Evolutionary conservation across 805 yeast genomes (phyloP).

Genomic region (Pichia ethanolica): DNA sequence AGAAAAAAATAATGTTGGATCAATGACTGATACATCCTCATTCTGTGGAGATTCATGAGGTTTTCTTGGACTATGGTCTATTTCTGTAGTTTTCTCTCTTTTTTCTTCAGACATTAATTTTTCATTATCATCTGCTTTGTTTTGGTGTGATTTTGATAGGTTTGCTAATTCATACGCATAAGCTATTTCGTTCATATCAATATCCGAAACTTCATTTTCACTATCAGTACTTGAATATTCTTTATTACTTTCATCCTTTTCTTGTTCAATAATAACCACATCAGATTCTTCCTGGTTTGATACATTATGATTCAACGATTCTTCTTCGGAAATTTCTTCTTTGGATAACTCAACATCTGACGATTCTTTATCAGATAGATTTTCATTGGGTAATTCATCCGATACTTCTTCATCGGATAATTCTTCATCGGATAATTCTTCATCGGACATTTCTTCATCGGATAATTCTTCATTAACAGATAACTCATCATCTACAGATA

Average conservation of each 20-base stretch:
- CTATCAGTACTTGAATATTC: too few relatives aligned
- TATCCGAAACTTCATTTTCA: too few relatives aligned
- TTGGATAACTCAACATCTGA: neutral
- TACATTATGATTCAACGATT: too few relatives aligned
- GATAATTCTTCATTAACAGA: slow-evolving; percentile 9
- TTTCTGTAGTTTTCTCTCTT: neutral
- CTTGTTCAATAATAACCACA: too few relatives aligned
- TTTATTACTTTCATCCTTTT: too few relatives aligned
- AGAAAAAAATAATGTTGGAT: neutral
- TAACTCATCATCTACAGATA: neutral
- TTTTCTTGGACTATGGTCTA: neutral
- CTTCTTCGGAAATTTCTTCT: too few relatives aligned
- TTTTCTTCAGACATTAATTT: neutral
- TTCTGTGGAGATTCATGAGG: neutral
- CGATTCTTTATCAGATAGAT: too few relatives aligned
- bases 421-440: neutral
- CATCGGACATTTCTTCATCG: slow-evolving; percentile 5
- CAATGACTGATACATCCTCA: neutral
- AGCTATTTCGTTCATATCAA: too few relatives aligned
- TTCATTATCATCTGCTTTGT: neutral
- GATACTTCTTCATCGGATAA: slow-evolving; percentile 7
- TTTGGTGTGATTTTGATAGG: neutral
- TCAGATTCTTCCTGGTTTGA: too few relatives aligned
- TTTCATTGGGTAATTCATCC: neutral
- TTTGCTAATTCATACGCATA: too few relatives aligned